Percentiles rank a stretch among this genome's conserved stretches.
Conservation (phyloP, 2,329 filamentous ascomycete species). For the Atkinsonella hypoxylon region DNA sequence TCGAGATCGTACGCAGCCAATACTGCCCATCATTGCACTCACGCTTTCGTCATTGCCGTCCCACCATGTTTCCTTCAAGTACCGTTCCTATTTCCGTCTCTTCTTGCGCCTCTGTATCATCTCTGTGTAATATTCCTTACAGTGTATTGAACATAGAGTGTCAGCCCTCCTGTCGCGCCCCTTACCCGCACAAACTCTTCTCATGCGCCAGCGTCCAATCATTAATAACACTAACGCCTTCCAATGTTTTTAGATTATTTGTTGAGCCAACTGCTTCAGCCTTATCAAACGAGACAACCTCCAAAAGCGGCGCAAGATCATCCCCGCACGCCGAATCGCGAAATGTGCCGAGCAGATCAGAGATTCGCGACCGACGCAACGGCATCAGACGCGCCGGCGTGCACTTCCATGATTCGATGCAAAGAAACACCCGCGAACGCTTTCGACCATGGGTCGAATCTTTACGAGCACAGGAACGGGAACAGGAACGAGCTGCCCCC, state of each 20-base stretch:
- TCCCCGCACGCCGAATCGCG: constrained; percentile 29
- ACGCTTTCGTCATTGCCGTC: not conserved
- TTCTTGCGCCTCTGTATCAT: not conserved
- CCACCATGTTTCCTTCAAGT: not conserved
- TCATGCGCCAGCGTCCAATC: not conserved
- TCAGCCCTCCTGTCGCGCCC: constrained; percentile 6
- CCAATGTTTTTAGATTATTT: constrained; percentile 27
- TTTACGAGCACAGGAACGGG: constrained; percentile 5
- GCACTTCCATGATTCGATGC: constrained; percentile 17
- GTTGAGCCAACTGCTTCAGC: constrained; percentile 34
- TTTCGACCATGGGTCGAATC: constrained; percentile 14
- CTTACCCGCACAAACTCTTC: not conserved
- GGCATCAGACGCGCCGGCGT: constrained; percentile 13
- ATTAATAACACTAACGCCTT: constrained; percentile 8
- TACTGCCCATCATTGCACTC: not conserved
- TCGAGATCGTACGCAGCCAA: not conserved
- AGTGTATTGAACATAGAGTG: not conserved
- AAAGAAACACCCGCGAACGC: constrained; percentile 10
- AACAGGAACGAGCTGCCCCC: constrained; percentile 1
- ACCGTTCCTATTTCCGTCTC: not conserved
- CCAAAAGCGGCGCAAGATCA: constrained; percentile 18
- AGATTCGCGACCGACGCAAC: constrained; percentile 19
- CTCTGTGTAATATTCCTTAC: not conserved
- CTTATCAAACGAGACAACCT: constrained; percentile 22
- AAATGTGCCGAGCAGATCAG: constrained; percentile 20